Base-by-base conservation (phyloP, 1,284 basidiomycete genomes). In the Wolfiporia cocos region DNA sequence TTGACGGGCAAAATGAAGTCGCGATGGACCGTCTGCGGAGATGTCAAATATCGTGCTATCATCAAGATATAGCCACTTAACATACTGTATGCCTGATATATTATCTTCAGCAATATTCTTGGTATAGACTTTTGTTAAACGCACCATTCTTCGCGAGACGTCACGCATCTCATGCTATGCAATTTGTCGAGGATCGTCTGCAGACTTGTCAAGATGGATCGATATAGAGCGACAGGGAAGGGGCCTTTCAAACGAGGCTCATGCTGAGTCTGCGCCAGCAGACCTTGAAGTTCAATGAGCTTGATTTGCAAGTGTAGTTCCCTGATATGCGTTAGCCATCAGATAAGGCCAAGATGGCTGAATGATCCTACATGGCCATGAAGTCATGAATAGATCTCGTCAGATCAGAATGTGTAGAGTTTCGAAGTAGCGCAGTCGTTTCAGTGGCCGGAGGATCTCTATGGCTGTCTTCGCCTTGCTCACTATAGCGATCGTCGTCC, bases 181-280 rank as follows among this genome's bases (percentile, higher is more conserved):
- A 99, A 67, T 57, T 76, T 81, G 58, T 95, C 92, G 46, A 95
- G 67, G 49, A 97, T 93, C 4, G 82, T 83, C 61, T 98, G 95
- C 52, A 94, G 70, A 52, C 85, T 86, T 1, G 83, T 82, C 57
- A 99, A 67, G 44, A 97, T 84, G 6, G 80, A 78, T 5, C 87
- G 80, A 57, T 98, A 99, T 7, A 93, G 69, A 31, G 75, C 56
- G 49, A 88, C 64, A 37, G 91, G 89, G 64, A 95, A 97, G 0
- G 92, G 91, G 0, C 93, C 93, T 61, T 98, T 99, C 44, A 98
- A 64, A 31, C 95, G 84, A 3, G 93, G 93, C 57, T 99, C 95
- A 56, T 95, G 88, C 52, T 86, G 82, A 0, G 95, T 89, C 54
- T 96, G 91, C 9, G 81, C 78, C 18, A 99, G 70, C 10, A 98